These are phyloP conservation scores for Talaromyces sp. DNA, from an alignment of 2,329 filamentous ascomycete genomes.

Conservation along the genomic window DNA sequence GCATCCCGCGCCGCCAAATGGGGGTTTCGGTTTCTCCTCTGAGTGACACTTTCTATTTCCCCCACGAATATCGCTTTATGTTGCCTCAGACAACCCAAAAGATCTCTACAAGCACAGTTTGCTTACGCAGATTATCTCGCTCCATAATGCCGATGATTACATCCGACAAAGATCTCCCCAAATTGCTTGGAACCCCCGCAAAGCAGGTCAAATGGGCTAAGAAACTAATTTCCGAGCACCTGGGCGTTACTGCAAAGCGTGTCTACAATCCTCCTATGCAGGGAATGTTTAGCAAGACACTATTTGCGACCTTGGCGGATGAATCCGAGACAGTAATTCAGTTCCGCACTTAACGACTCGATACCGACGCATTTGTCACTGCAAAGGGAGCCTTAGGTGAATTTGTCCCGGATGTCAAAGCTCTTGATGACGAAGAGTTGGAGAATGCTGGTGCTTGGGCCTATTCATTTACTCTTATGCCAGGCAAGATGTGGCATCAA, in stretches of 20 bases:
- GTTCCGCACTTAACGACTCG: conserved; percentile 10
- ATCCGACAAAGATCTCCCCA: conserved; percentile 10
- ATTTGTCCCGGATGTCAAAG: not conserved
- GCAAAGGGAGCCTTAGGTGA: not conserved
- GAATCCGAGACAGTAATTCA: conserved; percentile 16
- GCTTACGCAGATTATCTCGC: too few species aligned
- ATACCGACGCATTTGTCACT: not conserved
- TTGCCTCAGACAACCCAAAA: too few species aligned
- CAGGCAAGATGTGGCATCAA: conserved; percentile 16
- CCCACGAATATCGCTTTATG: too few species aligned
- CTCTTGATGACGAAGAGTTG: conserved; percentile 7
- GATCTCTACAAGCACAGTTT: too few species aligned
- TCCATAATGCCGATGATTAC: not conserved
- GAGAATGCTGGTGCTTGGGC: conserved; percentile 2
- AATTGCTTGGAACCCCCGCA: conserved; percentile 17
- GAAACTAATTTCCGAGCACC: conserved; percentile 19
- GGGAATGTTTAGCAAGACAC: conserved; percentile 22
- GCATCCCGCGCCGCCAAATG: too few species aligned
- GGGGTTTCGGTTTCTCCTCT: too few species aligned
- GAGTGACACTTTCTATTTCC: too few species aligned
- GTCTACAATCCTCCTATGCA: conserved; percentile 22
- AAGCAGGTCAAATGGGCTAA: conserved; percentile 21
- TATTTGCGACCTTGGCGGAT: conserved; percentile 17
- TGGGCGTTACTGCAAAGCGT: conserved; percentile 18
- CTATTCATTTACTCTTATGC: conserved; percentile 13